Evolutionary conservation across 345 rosid species (phyloP).

Genomic region (Populus simonii): DNA sequence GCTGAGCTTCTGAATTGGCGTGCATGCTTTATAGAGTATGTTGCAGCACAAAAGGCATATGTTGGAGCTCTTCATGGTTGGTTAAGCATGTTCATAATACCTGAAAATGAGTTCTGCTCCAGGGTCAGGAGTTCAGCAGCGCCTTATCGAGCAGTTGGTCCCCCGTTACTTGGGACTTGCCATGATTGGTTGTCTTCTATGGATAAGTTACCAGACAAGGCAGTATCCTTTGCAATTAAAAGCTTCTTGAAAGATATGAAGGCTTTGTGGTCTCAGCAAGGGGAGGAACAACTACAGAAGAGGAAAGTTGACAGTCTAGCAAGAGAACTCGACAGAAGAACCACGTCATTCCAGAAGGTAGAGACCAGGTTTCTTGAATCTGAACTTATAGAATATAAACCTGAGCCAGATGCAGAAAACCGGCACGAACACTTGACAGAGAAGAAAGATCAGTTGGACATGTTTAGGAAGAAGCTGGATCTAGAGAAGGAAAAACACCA

Average conservation of each 20-base stretch:
- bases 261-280: slow-evolving; percentile 62
- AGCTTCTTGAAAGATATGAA: slow-evolving; percentile 59
- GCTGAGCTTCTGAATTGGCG: slow-evolving; percentile 69
- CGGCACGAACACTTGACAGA: slow-evolving; percentile 27
- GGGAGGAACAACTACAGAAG: slow-evolving; percentile 61
- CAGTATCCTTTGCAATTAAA: slow-evolving; percentile 45
- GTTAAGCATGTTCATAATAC: slow-evolving; percentile 61
- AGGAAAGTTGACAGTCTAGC: slow-evolving; percentile 60
- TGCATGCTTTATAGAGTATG: slow-evolving; percentile 45
- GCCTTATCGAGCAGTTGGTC: slow-evolving; percentile 44
- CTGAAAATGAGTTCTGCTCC: slow-evolving; percentile 57
- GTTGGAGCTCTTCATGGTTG: slow-evolving; percentile 55
- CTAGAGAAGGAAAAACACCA: slow-evolving; percentile 55
- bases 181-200: slow-evolving; percentile 46
- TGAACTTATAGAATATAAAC: slow-evolving; percentile 36
- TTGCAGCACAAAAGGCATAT: slow-evolving; percentile 55
- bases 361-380: slow-evolving; percentile 48
- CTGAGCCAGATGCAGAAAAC: slow-evolving; percentile 27
- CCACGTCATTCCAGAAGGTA: slow-evolving; percentile 37
- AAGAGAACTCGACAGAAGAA: slow-evolving; percentile 56
- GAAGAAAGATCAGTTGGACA: slow-evolving; percentile 51
- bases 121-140: slow-evolving; percentile 39
- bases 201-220: slow-evolving; percentile 49
- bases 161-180: slow-evolving; percentile 51
- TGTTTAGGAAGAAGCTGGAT: slow-evolving; percentile 44